phyloP scores from a whole-genome alignment of 2,329 filamentous ascomycete species.

The Chalaropsis thielavioides region DNA sequence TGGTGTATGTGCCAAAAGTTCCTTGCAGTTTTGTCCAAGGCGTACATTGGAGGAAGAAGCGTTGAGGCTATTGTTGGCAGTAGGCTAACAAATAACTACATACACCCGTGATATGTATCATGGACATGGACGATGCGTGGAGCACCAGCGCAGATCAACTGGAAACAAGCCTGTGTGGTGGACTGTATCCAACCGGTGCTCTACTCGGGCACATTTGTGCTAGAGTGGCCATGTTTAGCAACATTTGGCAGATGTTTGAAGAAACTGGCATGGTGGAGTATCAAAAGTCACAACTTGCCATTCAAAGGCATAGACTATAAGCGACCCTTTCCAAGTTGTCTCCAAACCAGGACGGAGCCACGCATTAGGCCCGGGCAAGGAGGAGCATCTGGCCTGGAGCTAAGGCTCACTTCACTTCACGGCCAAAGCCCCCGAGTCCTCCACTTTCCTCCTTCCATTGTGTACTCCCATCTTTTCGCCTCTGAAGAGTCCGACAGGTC shows the following conservation, averaged over 20 bases:
- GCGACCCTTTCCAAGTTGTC: background rate
- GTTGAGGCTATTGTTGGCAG: background rate
- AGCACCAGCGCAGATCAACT: background rate
- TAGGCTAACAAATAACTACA: background rate
- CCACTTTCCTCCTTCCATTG: conserved; percentile 29
- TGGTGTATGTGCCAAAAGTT: background rate
- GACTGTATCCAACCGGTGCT: background rate
- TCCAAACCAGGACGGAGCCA: background rate
- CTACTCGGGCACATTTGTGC: background rate
- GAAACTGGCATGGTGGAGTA: background rate
- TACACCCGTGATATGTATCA: too few species aligned
- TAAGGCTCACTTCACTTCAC: background rate
- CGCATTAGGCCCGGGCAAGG: background rate
- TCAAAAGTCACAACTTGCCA: background rate
- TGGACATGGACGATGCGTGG: too few species aligned
- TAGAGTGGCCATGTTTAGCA: background rate
- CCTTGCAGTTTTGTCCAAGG: background rate
- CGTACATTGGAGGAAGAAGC: background rate
- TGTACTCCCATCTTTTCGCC: conserved; percentile 53
- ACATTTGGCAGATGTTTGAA: background rate
- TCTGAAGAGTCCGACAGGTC: conserved; percentile 55
- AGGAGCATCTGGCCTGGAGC: background rate
- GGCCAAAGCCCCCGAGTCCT: conserved; percentile 11
- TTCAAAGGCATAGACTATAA: background rate
- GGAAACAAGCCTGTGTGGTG: background rate